Percentiles rank a stretch among this genome's conserved stretches.
phyloP scores from a whole-genome alignment of 139 green algal species.

The Trebouxia sp. region DNA sequence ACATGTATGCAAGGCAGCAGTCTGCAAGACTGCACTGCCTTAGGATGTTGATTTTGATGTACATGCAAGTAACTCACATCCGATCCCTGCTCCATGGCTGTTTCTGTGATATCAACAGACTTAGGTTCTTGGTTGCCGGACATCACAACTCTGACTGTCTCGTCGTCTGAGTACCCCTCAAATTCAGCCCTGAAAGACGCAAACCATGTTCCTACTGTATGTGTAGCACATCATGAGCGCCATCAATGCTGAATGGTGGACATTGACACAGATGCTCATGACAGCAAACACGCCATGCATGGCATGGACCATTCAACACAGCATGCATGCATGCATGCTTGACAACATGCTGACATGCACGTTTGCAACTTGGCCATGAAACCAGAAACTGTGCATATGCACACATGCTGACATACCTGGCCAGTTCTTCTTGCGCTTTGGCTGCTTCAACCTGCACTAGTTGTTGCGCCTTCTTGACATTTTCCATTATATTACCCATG shows the following conservation, averaged over 20 bases:
- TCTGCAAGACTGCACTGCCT: too few relatives aligned
- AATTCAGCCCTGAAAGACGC: conserved; percentile 78
- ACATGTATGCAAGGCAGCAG: too few relatives aligned
- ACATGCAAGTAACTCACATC: too few relatives aligned
- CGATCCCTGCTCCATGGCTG: conserved; percentile 69
- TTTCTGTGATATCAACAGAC: conserved; percentile 86
- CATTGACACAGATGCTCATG: too few relatives aligned
- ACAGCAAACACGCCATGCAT: too few relatives aligned
- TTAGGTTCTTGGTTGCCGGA: conserved; percentile 91
- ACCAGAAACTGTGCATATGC: neutral
- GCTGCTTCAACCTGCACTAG: conserved; percentile 91
- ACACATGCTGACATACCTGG: conserved; percentile 54
- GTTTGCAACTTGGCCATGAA: too few relatives aligned
- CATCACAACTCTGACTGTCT: conserved; percentile 89
- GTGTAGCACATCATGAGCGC: too few relatives aligned
- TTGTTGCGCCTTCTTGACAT: conserved; percentile 91
- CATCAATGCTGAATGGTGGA: neutral
- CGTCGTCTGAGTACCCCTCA: conserved; percentile 88
- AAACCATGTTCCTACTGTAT: neutral
- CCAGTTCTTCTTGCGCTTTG: conserved; percentile 87
- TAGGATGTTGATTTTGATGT: too few relatives aligned
- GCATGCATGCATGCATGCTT: neutral
- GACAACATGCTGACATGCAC: too few relatives aligned
- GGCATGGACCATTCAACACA: too few relatives aligned
- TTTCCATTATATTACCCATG: conserved; percentile 83